A percentile compares a stretch with the other conserved stretches of the same genome.
phyloP scores from a whole-genome alignment of 2,329 filamentous ascomycete species.

The Hysterium pulicare region DNA sequence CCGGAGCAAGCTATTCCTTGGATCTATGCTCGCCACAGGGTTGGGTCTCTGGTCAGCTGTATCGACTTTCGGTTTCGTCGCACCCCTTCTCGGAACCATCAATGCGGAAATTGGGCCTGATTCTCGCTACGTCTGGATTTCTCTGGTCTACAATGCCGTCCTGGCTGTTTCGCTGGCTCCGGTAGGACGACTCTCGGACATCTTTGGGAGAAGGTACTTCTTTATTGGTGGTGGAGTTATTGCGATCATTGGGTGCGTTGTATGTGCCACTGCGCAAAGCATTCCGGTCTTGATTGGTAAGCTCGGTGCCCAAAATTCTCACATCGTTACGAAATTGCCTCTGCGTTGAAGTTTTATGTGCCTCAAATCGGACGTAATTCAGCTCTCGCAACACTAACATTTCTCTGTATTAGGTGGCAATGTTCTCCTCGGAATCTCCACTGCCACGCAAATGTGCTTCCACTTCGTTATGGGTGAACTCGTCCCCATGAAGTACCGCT shows the following conservation, averaged over 20 bases:
- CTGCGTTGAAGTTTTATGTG: slow-evolving; percentile 1
- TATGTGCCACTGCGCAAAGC: slow-evolving; percentile 12
- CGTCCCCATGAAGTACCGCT: slow-evolving; percentile 17
- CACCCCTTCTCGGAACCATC: slow-evolving; percentile 3
- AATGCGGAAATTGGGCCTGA: slow-evolving; percentile 35
- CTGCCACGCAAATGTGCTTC: slow-evolving; percentile 14
- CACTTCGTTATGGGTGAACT: slow-evolving; percentile 16
- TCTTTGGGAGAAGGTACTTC: slow-evolving; percentile 21
- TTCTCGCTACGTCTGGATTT: slow-evolving; percentile 18
- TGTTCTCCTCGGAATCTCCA: slow-evolving; percentile 12
- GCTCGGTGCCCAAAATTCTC: slow-evolving; percentile 2
- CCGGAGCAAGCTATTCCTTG: background rate
- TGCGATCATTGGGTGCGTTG: slow-evolving; percentile 16
- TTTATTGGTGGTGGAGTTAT: slow-evolving; percentile 31
- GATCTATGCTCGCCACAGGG: background rate
- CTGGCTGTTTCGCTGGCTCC: slow-evolving; percentile 24
- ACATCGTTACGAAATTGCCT: slow-evolving; percentile 2
- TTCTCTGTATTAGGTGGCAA: no score
- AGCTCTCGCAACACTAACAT: slow-evolving; percentile 4
- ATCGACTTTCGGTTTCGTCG: slow-evolving; percentile 4
- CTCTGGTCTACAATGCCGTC: slow-evolving; percentile 19
- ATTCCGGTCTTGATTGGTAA: slow-evolving; percentile 7
- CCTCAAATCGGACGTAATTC: slow-evolving; percentile 1
- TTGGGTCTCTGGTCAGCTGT: background rate
- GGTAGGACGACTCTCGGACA: slow-evolving; percentile 31